Conservation (phyloP, 495 filamentous ascomycete genomes). For the Aspergillus nanangensis region DNA sequence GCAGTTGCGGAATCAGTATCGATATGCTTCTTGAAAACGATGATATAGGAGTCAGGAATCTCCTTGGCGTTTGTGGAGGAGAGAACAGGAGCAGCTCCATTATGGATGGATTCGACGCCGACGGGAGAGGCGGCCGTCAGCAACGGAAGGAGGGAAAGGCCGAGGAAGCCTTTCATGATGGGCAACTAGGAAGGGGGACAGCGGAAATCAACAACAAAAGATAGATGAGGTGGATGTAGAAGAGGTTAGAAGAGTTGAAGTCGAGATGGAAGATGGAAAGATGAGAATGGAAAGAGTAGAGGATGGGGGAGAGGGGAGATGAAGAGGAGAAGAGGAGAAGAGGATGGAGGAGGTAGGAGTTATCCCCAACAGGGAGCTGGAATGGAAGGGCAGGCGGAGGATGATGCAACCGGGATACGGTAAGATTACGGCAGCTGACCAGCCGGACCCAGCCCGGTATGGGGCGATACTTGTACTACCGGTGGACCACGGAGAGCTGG, state of each 20-base stretch:
- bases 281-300: constrained; percentile 15
- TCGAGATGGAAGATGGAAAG: constrained; percentile 15
- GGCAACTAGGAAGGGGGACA: constrained; percentile 41
- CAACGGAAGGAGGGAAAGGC: constrained; percentile 60
- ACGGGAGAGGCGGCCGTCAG: constrained; percentile 72
- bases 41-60: constrained; percentile 90
- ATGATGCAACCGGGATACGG: constrained; percentile 43
- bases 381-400: constrained; percentile 20
- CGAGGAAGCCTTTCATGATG: constrained; percentile 71
- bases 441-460: constrained; percentile 3
- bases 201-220: constrained; percentile 13
- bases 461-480: neutral
- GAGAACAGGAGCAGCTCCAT: constrained; percentile 82
- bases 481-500: neutral
- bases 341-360: constrained; percentile 32
- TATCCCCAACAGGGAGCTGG: constrained; percentile 18
- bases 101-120: constrained; percentile 74
- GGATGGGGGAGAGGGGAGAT: constrained; percentile 34
- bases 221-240: constrained; percentile 18
- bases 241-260: constrained; percentile 18
- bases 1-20: constrained; percentile 55
- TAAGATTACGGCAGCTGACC: constrained; percentile 22
- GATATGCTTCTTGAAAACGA: constrained; percentile 98
- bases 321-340: constrained; percentile 38
- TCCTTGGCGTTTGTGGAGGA: constrained; percentile 70